A percentile compares a stretch with the other conserved stretches of the same genome.
Evolutionary conservation across 352 stramenopile species (phyloP).

Genomic region (Globisporangium barbulae): DNA sequence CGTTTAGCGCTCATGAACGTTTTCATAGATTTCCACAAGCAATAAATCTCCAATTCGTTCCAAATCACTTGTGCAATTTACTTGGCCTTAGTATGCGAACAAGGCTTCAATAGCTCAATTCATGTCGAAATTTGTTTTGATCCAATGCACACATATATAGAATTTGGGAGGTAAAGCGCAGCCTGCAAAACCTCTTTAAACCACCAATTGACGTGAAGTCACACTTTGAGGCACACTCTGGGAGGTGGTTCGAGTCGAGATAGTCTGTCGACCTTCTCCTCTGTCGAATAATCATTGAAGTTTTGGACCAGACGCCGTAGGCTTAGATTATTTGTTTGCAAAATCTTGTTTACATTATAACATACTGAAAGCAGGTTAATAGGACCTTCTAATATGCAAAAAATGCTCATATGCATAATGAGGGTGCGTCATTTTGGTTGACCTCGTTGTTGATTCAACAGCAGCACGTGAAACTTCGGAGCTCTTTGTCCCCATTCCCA

Average conservation of each 20-base stretch:
- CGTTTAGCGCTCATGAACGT: no score
- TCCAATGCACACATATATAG: no score
- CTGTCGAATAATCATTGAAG: slow-evolving; percentile 14
- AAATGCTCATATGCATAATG: background rate
- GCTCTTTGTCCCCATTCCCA: background rate
- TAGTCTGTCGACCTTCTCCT: background rate
- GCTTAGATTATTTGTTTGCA: background rate
- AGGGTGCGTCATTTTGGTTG: background rate
- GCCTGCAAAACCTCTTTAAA: background rate
- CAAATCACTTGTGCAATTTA: no score
- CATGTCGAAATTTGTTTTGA: no score
- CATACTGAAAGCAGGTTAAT: background rate
- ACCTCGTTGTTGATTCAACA: background rate
- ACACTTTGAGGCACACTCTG: background rate
- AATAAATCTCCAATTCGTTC: no score
- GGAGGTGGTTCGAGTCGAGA: background rate
- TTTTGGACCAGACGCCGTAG: background rate
- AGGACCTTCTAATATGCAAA: background rate
- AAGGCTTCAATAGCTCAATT: no score
- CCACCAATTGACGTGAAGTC: background rate
- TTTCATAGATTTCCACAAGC: no score
- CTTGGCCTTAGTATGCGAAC: no score
- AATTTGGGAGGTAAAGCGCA: no score
- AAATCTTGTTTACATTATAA: background rate
- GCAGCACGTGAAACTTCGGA: background rate